These are phyloP conservation scores for Sporothrix humicola DNA, from an alignment of 2,329 filamentous ascomycete species.

Conservation along the genomic window DNA sequence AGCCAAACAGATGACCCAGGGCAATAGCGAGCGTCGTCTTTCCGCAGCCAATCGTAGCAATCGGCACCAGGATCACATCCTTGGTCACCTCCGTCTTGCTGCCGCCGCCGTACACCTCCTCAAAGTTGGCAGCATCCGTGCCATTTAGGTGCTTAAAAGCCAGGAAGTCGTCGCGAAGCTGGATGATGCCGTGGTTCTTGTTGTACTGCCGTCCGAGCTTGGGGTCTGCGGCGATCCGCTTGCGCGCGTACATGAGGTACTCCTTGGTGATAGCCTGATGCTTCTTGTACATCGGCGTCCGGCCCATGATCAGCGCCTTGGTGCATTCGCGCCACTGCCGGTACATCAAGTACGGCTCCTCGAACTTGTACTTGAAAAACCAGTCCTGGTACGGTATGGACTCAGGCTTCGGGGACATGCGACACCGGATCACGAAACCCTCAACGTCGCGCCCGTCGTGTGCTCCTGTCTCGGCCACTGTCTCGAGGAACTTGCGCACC, in stretches of 20 bases:
- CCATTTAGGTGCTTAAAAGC: constrained; percentile 83
- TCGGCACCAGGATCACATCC: constrained; percentile 83
- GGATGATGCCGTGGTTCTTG: constrained; percentile 93
- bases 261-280: constrained; percentile 89
- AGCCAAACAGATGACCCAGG: constrained; percentile 80
- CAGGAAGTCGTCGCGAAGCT: constrained; percentile 86
- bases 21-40: constrained; percentile 93
- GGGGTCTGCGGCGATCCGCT: constrained; percentile 71
- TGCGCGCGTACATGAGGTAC: constrained; percentile 82
- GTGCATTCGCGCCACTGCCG: constrained; percentile 98
- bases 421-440: constrained; percentile 95
- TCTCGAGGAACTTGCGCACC: constrained; percentile 81
- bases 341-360: constrained; percentile 98
- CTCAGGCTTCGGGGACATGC: constrained; percentile 60
- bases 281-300: constrained; percentile 78
- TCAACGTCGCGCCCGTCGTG: constrained; percentile 93
- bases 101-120: constrained; percentile 61
- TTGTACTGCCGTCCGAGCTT: constrained; percentile 74
- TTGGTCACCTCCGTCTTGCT: constrained; percentile 60
- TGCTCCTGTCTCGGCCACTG: constrained; percentile 83
- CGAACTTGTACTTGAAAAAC: constrained; percentile 99
- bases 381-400: constrained; percentile 75
- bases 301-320: constrained; percentile 80
- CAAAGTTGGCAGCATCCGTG: constrained; percentile 81
- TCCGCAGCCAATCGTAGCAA: constrained; percentile 93